Evolutionary conservation across 2,329 filamentous ascomycete genomes (phyloP).

Genomic region (Aspergillus fumigatus): DNA sequence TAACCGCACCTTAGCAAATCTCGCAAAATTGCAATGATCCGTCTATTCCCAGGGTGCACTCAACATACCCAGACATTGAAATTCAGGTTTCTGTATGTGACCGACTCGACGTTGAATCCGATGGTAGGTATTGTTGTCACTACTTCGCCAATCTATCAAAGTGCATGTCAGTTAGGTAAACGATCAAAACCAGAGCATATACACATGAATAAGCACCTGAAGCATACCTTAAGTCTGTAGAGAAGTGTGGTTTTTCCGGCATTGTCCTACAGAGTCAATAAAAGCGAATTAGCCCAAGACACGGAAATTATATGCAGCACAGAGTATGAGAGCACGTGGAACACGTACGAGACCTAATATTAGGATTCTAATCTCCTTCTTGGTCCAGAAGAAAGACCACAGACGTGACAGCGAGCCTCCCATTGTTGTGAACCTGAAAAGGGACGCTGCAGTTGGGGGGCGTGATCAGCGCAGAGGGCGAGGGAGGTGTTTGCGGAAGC

Average conservation of each 20-base stretch:
- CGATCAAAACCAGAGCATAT: neutral
- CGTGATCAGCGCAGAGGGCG: neutral
- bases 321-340: conserved; percentile 46
- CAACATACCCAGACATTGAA: conserved; percentile 91
- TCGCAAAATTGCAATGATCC: neutral
- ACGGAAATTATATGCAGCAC: conserved; percentile 5
- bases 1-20: neutral
- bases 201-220: neutral
- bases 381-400: conserved; percentile 75
- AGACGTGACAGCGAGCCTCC: conserved; percentile 54
- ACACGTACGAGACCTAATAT: conserved; percentile 80
- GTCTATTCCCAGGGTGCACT: too few relatives aligned
- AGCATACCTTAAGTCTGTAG: conserved; percentile 82
- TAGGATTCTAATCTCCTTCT: conserved; percentile 97
- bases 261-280: conserved; percentile 65
- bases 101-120: conserved; percentile 98
- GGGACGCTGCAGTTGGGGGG: neutral
- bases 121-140: conserved; percentile 99
- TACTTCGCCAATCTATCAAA: conserved; percentile 82
- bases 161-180: neutral
- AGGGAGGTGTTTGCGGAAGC: neutral
- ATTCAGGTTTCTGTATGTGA: conserved; percentile 96
- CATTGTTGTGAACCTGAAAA: conserved; percentile 38
- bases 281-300: conserved; percentile 12
- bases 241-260: conserved; percentile 96